Base-by-base conservation (phyloP, 805 yeast species). In the Candida krabiensis region DNA sequence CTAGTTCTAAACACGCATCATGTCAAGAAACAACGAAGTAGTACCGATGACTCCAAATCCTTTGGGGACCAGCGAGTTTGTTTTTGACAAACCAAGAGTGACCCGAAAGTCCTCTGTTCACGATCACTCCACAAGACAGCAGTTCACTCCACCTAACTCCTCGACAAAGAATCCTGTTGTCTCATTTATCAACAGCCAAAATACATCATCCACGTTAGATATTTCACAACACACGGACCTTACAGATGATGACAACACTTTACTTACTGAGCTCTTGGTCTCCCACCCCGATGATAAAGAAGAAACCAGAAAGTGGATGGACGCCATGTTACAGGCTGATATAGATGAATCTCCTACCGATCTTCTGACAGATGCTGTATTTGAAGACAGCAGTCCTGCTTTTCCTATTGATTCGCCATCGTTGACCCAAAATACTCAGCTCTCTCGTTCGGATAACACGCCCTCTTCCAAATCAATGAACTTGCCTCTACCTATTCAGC, bases 241-340 rank as follows among this genome's bases (percentile, higher is more conserved):
- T 3, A 35, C 34, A 5, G 40, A 39, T 18, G 49, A 46, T 5
- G 49, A 50, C n/a, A 38, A 41, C 7, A 34, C 41, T 11, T 31
- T 44, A 15, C 41, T 50, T 18, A 35, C 36, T 9, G 50, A 46
- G 19, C 33, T 52, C n/a, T 19, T 47, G 29, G 31, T 30, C 9
- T 17, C 43, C 9, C 19, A 38, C 9, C 25, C 31, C n/a, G 43
- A 40, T 4, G 38, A 43, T 16, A 35, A 49, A 8, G 35, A 40
- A 11, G 47, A 46, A 9, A 30, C 50, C 9, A 44, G 42, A 25
- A 46, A 44, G 9, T 51, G 56, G 56, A 46, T 45, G 11, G 45
- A 44, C 11, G 41, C 41, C 5, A 36, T 51, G 19, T 22, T 51
- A n/a, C 42, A 49, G 15, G 42, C 41, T n/a, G 24, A 32, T 9